Evolutionary conservation across 2,329 filamentous ascomycete genomes (phyloP), one percentile per base, ranked within the genome.

Genomic region (Calonectria pteridis): DNA sequence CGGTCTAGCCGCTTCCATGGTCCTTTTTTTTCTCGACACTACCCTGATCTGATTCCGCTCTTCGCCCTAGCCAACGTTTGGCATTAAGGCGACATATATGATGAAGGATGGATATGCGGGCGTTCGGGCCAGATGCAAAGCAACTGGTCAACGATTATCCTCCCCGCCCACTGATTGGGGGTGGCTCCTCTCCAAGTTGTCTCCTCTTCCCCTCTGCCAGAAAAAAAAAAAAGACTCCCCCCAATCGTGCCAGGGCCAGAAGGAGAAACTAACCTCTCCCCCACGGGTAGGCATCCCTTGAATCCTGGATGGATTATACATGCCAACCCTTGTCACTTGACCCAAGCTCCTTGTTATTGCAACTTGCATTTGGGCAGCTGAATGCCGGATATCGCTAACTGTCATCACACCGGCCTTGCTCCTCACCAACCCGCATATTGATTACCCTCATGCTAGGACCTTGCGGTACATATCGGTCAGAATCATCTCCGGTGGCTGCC

Each of bases 401-500:
- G 31, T 51, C 51, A 59, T 43, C 20, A 50, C 31, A 35, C 49
- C 40, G 23, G n/a, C 49, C 49, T 28, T 53, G 18, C 67, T 64
- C 51, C 67, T 70, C 43, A 46, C 53, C 59, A 65, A 29, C 50
- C 69, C 51, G 50, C 69, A 71, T 50, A 67, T 51, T 53, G 69
- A 64, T 63, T 72, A 55, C 58, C 68, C 67, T 67, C 40, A 37
- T 50, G 37, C 40, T 46, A 65, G 67, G 58, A 64, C 58, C 63
- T 50, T 49, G 14, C 59, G 51, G 50, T 66, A 59, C 68, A 67
- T 72, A 72, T 73, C 23, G 50, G 65, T 49, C 67, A 69, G 49
- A 35, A 70, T 66, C 67, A 66, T 70, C 66, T 73, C 67, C 67
- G 67, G 66, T 51, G 53, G 3, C 31, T n/a, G 62, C 59, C 67